phyloP scores from a whole-genome alignment of 2,329 filamentous ascomycete genomes.

The Canariomyces notabilis region DNA sequence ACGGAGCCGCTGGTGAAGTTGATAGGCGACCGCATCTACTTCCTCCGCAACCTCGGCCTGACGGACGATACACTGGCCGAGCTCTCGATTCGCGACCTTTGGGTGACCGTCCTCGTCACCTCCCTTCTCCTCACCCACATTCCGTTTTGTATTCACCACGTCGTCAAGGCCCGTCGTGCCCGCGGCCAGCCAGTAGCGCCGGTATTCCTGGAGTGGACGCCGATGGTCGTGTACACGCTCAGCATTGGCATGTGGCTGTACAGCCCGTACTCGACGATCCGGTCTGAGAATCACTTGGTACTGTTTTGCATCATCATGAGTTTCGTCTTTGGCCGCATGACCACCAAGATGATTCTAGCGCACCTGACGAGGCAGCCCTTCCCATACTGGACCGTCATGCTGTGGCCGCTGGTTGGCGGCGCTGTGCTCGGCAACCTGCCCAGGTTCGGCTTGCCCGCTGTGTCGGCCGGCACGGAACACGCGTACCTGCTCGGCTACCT shows the following conservation, averaged over 20 bases:
- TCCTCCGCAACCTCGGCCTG: slow-evolving; percentile 22
- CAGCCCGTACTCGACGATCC: slow-evolving; percentile 77
- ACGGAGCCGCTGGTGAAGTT: slow-evolving; percentile 66
- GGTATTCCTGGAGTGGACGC: slow-evolving; percentile 89
- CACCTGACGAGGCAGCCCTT: slow-evolving; percentile 92
- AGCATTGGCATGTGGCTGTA: slow-evolving; percentile 80
- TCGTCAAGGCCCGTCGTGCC: slow-evolving; percentile 67
- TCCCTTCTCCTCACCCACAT: slow-evolving; percentile 70
- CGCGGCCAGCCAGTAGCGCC: slow-evolving; percentile 71
- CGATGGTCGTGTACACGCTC: slow-evolving; percentile 75
- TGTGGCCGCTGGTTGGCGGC: slow-evolving; percentile 80
- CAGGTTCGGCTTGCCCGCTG: slow-evolving; percentile 61
- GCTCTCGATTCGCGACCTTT: slow-evolving; percentile 78
- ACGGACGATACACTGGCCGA: slow-evolving; percentile 59
- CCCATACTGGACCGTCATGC: slow-evolving; percentile 92
- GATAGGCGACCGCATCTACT: slow-evolving; percentile 50
- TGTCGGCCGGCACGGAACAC: slow-evolving; percentile 64
- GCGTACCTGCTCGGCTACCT: slow-evolving; percentile 83
- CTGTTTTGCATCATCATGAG: slow-evolving; percentile 90
- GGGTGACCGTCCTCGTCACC: slow-evolving; percentile 66
- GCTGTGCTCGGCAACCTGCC: slow-evolving; percentile 80
- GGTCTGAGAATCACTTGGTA: slow-evolving; percentile 79
- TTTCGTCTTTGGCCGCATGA: slow-evolving; percentile 97
- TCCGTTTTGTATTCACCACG: slow-evolving; percentile 85
- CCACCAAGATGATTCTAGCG: slow-evolving; percentile 96